A percentile compares a stretch with the other conserved stretches of the same genome.
phyloP scores from a whole-genome alignment of 495 filamentous ascomycete genomes.

The Staphylotrichum tortipilum region DNA sequence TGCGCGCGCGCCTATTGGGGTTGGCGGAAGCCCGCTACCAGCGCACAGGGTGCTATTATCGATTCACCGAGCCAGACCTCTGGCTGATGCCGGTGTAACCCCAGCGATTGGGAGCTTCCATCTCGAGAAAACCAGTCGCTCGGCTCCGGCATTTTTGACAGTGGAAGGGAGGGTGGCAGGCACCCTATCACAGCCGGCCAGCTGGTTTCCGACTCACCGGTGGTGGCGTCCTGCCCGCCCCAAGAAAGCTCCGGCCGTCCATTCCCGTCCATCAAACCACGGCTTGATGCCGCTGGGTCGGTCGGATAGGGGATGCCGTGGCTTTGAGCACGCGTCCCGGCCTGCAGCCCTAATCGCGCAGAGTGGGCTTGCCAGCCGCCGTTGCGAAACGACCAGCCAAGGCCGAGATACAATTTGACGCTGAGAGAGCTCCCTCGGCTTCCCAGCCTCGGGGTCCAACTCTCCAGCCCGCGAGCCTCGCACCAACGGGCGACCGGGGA shows the following conservation, averaged over 20 bases:
- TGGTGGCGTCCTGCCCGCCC: background rate
- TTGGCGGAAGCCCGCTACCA: background rate
- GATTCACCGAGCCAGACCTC: constrained; percentile 7
- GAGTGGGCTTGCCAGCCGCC: too few species aligned
- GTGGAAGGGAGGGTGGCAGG: too few species aligned
- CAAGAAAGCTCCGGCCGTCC: background rate
- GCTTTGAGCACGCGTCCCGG: too few species aligned
- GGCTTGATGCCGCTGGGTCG: too few species aligned
- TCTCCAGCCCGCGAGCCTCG: too few species aligned
- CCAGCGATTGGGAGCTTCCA: constrained; percentile 10
- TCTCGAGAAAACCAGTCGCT: constrained; percentile 5
- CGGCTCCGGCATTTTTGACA: constrained; percentile 5
- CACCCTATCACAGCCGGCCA: constrained; percentile 7
- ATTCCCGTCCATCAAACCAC: too few species aligned
- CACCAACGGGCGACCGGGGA: too few species aligned
- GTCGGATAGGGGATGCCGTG: background rate
- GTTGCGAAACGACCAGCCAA: too few species aligned
- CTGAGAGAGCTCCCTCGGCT: too few species aligned
- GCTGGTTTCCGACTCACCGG: background rate
- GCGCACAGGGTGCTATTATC: constrained; percentile 9
- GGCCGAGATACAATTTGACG: too few species aligned
- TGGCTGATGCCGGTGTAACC: constrained; percentile 6
- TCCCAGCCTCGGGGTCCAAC: too few species aligned
- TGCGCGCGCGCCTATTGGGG: background rate
- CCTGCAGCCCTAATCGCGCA: too few species aligned